Evolutionary conservation across 805 yeast genomes (phyloP).

Genomic region (Cyberlindnera petersonii): DNA sequence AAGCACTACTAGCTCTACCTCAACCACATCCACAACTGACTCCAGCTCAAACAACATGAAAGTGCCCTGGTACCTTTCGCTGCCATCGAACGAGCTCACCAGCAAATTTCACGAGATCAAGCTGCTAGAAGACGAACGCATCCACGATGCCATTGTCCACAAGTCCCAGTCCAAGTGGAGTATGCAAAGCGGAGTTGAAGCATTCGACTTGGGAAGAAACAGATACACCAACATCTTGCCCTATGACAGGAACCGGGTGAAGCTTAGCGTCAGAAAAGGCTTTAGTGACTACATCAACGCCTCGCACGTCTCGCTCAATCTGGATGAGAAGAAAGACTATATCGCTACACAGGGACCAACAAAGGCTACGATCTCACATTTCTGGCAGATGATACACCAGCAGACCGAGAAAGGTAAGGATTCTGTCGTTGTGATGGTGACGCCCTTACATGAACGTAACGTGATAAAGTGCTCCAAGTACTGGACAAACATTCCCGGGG

Average conservation of each 20-base stretch:
- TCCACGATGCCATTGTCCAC: conserved; percentile 34
- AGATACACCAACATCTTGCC: conserved; percentile 64
- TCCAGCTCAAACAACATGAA: neutral
- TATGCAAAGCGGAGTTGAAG: conserved; percentile 17
- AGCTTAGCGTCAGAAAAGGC: conserved; percentile 29
- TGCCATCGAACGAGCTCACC: conserved; percentile 4
- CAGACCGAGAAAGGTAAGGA: conserved; percentile 56
- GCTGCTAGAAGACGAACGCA: conserved; percentile 33
- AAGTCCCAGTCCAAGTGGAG: conserved; percentile 25
- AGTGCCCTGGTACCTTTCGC: conserved; percentile 4
- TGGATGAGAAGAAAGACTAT: conserved; percentile 33
- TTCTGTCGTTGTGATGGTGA: conserved; percentile 65
- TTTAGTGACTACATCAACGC: conserved; percentile 25
- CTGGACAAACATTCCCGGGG: conserved; percentile 54
- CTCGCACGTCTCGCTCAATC: conserved; percentile 12
- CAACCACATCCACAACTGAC: neutral
- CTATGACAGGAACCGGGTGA: conserved; percentile 56
- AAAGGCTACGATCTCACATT: conserved; percentile 68
- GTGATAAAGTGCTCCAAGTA: conserved; percentile 75
- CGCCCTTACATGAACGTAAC: conserved; percentile 67
- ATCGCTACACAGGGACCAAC: conserved; percentile 82
- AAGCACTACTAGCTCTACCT: neutral
- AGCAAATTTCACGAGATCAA: conserved; percentile 33
- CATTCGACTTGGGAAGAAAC: conserved; percentile 36
- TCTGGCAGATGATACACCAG: conserved; percentile 81